Evolutionary conservation across 2,329 filamentous ascomycete species (phyloP), one percentile per base, ranked within the genome.

Genomic region (Stachybotrys echinatus): DNA sequence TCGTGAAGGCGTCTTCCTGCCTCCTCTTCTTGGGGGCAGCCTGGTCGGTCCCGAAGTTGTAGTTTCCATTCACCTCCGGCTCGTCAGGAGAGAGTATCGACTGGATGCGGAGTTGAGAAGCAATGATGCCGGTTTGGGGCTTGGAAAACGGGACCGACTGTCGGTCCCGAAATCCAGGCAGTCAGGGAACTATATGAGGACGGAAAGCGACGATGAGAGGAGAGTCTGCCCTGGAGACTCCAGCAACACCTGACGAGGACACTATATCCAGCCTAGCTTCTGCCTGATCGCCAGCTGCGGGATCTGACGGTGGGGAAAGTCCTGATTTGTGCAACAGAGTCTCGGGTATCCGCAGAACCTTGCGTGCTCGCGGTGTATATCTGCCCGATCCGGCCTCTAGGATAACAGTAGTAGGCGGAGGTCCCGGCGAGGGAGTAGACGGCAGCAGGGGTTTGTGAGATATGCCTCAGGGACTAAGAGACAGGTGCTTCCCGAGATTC

Each of bases 1-100:
- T n/a, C n/a, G 52, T 34, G 31, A 54, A 51, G 38, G 50, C 44
- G 12, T 57, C 52, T 18, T 50, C 55, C 22, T 53, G 51, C 46
- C 53, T 57, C 48, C 55, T 53, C 47, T n/a, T 40, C 38, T 56
- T 58, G 42, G 55, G 52, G 12, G 50, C 50, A 10, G 55, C 54
- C 43, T 51, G 52, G 20, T 51, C 50, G 10, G 55, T 53, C 17
- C 44, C 44, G 22, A 48, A 34, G 45, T 48, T 65, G 45, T 64
- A 58, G 48, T 55, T 59, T 40, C 71, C 69, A 65, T 72, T 68
- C 55, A 62, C 47, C 53, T 70, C 70, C 53, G 69, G 65, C 49
- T 74, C 68, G 53, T 67, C 62, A 52, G 73, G 71, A 52, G 74
- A 76, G 63, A 78, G 67, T 61, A 79, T 77, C 45, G 74, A 76